A percentile compares a stretch with the other conserved stretches of the same genome.
phyloP scores from a whole-genome alignment of 495 filamentous ascomycete genomes.

The Jackrogersella multiformis region DNA sequence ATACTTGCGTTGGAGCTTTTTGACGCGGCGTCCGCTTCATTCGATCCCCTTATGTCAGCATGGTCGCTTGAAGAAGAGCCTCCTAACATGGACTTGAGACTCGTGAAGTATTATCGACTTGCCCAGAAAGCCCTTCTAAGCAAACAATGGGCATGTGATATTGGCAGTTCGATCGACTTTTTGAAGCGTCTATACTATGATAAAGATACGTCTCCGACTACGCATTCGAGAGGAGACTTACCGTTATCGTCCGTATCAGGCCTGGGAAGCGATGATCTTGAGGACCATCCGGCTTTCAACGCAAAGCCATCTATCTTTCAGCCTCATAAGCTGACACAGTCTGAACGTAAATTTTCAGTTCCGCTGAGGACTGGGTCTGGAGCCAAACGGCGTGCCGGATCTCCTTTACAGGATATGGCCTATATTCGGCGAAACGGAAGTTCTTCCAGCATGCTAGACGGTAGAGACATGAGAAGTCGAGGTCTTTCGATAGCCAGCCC shows the following conservation, averaged over 20 bases:
- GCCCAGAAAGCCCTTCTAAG: conserved; percentile 31
- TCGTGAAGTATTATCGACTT: conserved; percentile 41
- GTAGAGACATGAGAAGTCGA: conserved; percentile 26
- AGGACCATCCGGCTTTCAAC: not conserved
- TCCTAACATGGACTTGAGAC: conserved; percentile 33
- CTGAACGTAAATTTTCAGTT: conserved; percentile 14
- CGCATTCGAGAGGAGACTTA: not conserved
- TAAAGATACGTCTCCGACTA: not conserved
- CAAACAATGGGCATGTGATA: conserved; percentile 13
- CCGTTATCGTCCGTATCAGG: not conserved
- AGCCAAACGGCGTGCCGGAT: conserved; percentile 38
- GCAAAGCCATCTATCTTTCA: conserved; percentile 3
- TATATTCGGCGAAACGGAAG: conserved; percentile 37
- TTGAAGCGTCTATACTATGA: conserved; percentile 28
- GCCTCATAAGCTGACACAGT: not conserved
- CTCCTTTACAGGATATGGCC: conserved; percentile 28
- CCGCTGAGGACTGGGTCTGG: conserved; percentile 26
- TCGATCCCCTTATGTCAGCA: conserved; percentile 32
- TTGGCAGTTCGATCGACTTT: conserved; percentile 18
- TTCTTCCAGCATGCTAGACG: conserved; percentile 38
- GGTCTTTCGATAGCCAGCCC: conserved; percentile 29
- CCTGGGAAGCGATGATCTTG: not conserved
- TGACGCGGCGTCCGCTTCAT: conserved; percentile 35
- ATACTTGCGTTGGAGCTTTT: conserved; percentile 35
- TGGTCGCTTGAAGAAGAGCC: conserved; percentile 44